Conservation (phyloP, 1,284 basidiomycete species). For the Rhodotorula mucilaginosa region DNA sequence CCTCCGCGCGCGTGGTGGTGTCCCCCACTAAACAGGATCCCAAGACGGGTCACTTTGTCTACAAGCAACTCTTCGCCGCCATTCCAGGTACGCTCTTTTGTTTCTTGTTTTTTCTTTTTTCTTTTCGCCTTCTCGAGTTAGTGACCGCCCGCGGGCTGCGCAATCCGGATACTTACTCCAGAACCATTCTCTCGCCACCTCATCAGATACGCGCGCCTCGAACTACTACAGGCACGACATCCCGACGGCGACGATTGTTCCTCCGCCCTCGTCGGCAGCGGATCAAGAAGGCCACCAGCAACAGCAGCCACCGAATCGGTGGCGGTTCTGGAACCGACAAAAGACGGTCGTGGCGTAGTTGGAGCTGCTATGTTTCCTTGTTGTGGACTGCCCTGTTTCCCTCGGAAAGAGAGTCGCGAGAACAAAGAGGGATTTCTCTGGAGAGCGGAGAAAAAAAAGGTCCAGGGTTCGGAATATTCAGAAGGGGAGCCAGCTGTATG, state of each 20-base stretch:
- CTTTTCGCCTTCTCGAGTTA: no score
- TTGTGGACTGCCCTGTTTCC: no score
- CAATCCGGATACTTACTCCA: not conserved
- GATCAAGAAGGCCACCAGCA: slow-evolving; percentile 2
- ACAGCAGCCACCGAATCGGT: slow-evolving; percentile 18
- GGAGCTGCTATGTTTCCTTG: not conserved
- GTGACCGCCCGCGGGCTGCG: no score
- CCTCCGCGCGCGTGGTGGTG: no score
- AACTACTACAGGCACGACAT: slow-evolving; percentile 35
- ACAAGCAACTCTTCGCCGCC: slow-evolving; percentile 36
- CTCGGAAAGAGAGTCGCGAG: no score
- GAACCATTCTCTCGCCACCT: not conserved
- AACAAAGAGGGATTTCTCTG: no score
- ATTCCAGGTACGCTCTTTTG: slow-evolving; percentile 23
- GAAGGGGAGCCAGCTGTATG: no score
- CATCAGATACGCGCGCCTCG: slow-evolving; percentile 25
- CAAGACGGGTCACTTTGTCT: slow-evolving; percentile 33
- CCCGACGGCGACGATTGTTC: slow-evolving; percentile 20
- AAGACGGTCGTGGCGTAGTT: slow-evolving; percentile 16
- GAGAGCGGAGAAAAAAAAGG: no score
- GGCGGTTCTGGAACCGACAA: slow-evolving; percentile 33
- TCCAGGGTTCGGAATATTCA: no score
- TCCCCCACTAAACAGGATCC: slow-evolving; percentile 17
- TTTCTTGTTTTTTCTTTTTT: not conserved
- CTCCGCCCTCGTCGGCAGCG: not conserved